Evolutionary conservation across 768 basidiomycete genomes (phyloP).

Genomic region (Nidularia sp.): DNA sequence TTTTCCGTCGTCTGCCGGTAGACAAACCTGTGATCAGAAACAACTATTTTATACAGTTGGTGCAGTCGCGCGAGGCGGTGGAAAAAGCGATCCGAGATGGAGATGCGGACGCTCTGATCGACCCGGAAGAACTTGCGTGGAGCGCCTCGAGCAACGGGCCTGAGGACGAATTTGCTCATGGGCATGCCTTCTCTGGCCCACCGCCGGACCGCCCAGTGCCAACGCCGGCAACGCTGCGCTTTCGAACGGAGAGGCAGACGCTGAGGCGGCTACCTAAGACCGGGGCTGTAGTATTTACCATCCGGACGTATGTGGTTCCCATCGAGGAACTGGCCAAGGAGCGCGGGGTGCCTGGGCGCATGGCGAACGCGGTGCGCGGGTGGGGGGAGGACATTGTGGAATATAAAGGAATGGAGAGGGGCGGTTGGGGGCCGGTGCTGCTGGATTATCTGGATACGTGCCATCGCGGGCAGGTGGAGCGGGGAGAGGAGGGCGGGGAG

Average conservation of each 20-base stretch:
- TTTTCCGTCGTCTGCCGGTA: slow-evolving; percentile 61
- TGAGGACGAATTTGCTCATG: slow-evolving; percentile 40
- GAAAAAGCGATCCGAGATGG: not conserved
- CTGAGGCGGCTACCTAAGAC: slow-evolving; percentile 58
- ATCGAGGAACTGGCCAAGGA: slow-evolving; percentile 49
- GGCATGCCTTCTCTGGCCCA: slow-evolving; percentile 10
- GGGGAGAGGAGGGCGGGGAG: slow-evolving; percentile 6
- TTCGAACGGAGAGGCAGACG: slow-evolving; percentile 66
- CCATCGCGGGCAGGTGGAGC: slow-evolving; percentile 11
- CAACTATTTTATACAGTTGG: slow-evolving; percentile 52
- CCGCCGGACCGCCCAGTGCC: slow-evolving; percentile 12
- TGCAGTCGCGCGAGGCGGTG: slow-evolving; percentile 10
- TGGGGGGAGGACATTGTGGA: slow-evolving; percentile 61
- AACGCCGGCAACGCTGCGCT: slow-evolving; percentile 39
- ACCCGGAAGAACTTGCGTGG: slow-evolving; percentile 70
- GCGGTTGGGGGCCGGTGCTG: slow-evolving; percentile 25
- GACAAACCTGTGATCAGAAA: slow-evolving; percentile 70
- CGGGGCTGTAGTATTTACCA: slow-evolving; percentile 66
- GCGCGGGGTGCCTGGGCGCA: slow-evolving; percentile 52
- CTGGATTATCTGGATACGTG: slow-evolving; percentile 32
- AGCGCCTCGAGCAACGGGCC: slow-evolving; percentile 47
- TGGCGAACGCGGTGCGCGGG: slow-evolving; percentile 60
- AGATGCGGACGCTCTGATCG: slow-evolving; percentile 24
- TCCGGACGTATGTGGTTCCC: slow-evolving; percentile 60
- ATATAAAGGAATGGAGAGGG: slow-evolving; percentile 37